These are phyloP conservation scores for Lepraria neglecta DNA, from an alignment of 495 filamentous ascomycete genomes.

Conservation along the genomic window DNA sequence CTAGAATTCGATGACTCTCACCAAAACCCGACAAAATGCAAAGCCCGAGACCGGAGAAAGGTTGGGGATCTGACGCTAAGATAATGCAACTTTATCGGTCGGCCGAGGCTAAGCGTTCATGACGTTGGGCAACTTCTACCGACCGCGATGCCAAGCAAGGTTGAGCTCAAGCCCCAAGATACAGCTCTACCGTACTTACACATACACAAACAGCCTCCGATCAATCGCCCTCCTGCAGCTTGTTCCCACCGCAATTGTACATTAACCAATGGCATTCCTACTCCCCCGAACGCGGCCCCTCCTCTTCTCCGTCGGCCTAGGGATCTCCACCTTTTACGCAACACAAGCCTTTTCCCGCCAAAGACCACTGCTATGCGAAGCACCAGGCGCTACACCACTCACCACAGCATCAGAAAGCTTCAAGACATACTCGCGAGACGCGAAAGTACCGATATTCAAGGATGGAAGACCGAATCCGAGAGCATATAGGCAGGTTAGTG, in stretches of 20 bases:
- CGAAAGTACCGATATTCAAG: slow-evolving; percentile 28
- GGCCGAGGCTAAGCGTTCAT: background rate
- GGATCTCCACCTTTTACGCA: slow-evolving; percentile 38
- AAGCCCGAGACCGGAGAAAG: slow-evolving; percentile 12
- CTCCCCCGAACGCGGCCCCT: slow-evolving; percentile 30
- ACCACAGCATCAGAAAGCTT: background rate
- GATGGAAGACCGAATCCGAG: slow-evolving; percentile 42
- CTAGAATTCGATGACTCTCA: slow-evolving; percentile 13
- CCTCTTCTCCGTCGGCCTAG: slow-evolving; percentile 37
- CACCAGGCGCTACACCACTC: background rate
- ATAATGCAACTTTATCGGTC: background rate
- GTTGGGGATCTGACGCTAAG: background rate
- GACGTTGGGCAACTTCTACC: background rate
- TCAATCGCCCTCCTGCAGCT: background rate
- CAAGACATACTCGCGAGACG: slow-evolving; percentile 27
- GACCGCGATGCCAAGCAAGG: background rate
- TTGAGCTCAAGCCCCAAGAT: too few species aligned
- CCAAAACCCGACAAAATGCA: background rate
- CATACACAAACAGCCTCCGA: background rate
- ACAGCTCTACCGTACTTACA: too few species aligned
- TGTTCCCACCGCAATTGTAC: background rate
- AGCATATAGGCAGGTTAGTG: slow-evolving; percentile 59
- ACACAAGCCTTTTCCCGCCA: slow-evolving; percentile 30
- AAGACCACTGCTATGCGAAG: slow-evolving; percentile 23
- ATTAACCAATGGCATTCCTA: slow-evolving; percentile 26